These are phyloP conservation scores for Chaetomium sp. DNA, from an alignment of 2,329 filamentous ascomycete genomes.

Conservation along the genomic window DNA sequence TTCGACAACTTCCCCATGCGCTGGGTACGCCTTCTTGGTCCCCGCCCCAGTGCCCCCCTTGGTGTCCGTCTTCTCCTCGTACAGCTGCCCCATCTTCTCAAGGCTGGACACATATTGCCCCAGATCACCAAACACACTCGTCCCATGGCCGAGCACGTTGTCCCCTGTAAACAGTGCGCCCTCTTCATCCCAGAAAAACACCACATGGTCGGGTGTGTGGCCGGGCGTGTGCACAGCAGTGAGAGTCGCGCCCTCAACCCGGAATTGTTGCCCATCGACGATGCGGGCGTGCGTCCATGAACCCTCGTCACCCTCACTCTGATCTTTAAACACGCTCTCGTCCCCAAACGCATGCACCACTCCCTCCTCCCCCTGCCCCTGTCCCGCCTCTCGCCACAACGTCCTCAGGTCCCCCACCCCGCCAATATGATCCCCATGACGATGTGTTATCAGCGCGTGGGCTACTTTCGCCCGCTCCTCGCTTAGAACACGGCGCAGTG, in stretches of 20 bases:
- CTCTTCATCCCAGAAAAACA: slow-evolving; percentile 54
- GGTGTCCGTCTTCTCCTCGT: slow-evolving; percentile 27
- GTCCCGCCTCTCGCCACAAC: slow-evolving; percentile 44
- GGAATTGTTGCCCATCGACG: slow-evolving; percentile 44
- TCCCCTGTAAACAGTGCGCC: slow-evolving; percentile 67
- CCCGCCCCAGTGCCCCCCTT: slow-evolving; percentile 37
- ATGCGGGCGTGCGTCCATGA: slow-evolving; percentile 29
- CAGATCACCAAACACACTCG: slow-evolving; percentile 65
- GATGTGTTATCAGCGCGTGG: slow-evolving; percentile 77
- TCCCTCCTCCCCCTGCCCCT: too few relatives aligned
- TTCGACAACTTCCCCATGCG: slow-evolving; percentile 73
- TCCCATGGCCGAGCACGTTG: slow-evolving; percentile 68
- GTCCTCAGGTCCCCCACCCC: slow-evolving; percentile 65
- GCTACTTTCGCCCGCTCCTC: slow-evolving; percentile 63
- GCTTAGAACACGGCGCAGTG: slow-evolving; percentile 57
- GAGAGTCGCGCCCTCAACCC: slow-evolving; percentile 49
- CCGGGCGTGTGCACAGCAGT: slow-evolving; percentile 60
- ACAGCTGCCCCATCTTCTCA: slow-evolving; percentile 52
- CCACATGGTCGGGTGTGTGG: slow-evolving; percentile 66
- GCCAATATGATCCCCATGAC: slow-evolving; percentile 81
- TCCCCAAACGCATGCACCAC: too few relatives aligned
- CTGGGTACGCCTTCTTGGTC: slow-evolving; percentile 61
- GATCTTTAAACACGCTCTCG: too few relatives aligned
- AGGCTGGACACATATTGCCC: slow-evolving; percentile 55
- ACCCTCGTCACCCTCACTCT: slow-evolving; percentile 16